A percentile compares a stretch with the other conserved stretches of the same genome.
These are phyloP conservation scores for Irpex rosettiformis DNA, from an alignment of 1,284 basidiomycete genomes.

Conservation along the genomic window DNA sequence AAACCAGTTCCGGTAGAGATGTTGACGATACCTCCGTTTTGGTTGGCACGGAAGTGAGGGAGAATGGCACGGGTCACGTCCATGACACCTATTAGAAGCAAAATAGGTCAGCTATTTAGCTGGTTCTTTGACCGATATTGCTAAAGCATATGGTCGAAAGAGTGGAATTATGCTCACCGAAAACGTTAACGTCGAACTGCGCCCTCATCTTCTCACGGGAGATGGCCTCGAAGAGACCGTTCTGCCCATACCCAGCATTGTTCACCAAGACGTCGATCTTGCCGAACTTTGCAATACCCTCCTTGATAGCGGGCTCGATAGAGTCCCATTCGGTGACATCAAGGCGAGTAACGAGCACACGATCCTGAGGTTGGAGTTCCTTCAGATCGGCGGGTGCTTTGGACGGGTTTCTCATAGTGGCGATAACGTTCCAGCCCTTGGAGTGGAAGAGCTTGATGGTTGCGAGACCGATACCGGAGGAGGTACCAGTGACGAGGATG, in stretches of 20 bases:
- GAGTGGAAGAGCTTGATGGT: not conserved
- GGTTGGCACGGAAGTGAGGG: constrained; percentile 1
- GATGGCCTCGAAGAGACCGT: not conserved
- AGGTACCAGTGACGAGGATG: not conserved
- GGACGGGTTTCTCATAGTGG: not conserved
- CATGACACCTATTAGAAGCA: not conserved
- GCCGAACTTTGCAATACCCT: constrained; percentile 48
- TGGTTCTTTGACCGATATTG: not conserved
- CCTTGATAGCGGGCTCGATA: constrained; percentile 30
- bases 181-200: constrained; percentile 1
- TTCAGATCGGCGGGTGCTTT: not conserved
- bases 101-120: not conserved
- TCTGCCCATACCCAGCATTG: constrained; percentile 39
- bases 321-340: not conserved
- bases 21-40: constrained; percentile 1
- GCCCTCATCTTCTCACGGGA: not conserved
- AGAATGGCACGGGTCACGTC: constrained; percentile 1
- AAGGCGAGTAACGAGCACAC: not conserved
- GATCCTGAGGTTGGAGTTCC: not conserved
- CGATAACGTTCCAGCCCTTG: constrained; percentile 1
- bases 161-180: not conserved
- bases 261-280: constrained; percentile 57
- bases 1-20: not conserved
- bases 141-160: no score
- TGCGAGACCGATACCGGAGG: not conserved